Conservation (phyloP, 345 rosid genomes). For the Kandelia obovata region DNA sequence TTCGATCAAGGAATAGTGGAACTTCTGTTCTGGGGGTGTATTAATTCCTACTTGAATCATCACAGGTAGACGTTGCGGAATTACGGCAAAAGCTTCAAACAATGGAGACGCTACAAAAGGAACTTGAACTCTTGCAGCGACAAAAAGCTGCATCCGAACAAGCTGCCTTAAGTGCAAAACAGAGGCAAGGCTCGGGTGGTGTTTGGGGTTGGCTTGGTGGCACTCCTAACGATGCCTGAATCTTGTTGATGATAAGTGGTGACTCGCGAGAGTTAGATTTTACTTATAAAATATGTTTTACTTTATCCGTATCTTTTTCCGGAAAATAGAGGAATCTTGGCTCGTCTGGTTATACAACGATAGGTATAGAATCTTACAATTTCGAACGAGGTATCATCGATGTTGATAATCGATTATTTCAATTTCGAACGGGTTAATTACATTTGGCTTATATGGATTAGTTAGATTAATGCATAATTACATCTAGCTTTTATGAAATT, state of each 20-base stretch:
- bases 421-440: too few relatives aligned
- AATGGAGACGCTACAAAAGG: slow-evolving; percentile 79
- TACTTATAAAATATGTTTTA: not conserved
- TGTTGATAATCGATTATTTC: too few relatives aligned
- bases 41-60: slow-evolving; percentile 18
- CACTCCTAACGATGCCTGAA: slow-evolving; percentile 46
- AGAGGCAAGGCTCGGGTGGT: slow-evolving; percentile 77
- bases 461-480: too few relatives aligned
- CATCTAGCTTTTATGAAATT: too few relatives aligned
- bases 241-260: not conserved
- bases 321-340: slow-evolving; percentile 28
- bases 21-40: not conserved
- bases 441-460: too few relatives aligned
- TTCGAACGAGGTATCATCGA: too few relatives aligned
- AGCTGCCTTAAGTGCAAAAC: slow-evolving; percentile 68
- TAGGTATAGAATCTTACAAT: too few relatives aligned
- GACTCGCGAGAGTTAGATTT: not conserved
- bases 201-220: slow-evolving; percentile 99
- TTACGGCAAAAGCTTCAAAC: slow-evolving; percentile 86
- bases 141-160: slow-evolving; percentile 97
- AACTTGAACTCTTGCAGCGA: slow-evolving; percentile 83
- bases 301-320: not conserved
- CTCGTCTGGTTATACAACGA: not conserved
- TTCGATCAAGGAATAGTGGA: not conserved
- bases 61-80: slow-evolving; percentile 97